Base-by-base conservation (phyloP, 306 rosid species). In the Fragaria vesca region DNA sequence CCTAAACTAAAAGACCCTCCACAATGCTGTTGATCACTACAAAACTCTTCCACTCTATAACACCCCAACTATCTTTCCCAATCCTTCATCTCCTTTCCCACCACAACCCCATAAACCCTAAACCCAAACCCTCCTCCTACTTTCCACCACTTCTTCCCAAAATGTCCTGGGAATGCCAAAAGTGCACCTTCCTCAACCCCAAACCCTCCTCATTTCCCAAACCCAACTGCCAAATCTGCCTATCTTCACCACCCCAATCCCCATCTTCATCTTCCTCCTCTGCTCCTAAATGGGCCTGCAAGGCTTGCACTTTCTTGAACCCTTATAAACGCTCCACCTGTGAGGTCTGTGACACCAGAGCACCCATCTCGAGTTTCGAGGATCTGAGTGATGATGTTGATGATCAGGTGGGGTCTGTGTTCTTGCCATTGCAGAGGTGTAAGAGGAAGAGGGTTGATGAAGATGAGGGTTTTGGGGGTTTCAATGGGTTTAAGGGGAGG, bases 301-400 rank as follows among this genome's bases (percentile, higher is more conserved):
- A 86, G 78, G 94, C 92, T 21, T 94, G 98, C 91, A 94, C 97
- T 54, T 89, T 94, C 75, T 76, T 92, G 68, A 94, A 94, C 90
- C 85, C 90, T 0, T 92, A 87, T 73, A 87, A 81, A 26, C 85
- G 69, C 76, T 42, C 93, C 12, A 77, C 78, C 48, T 92, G 97
- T 82, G 86, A 89, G 12, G 76, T 95, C 63, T 92, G 98, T 30
- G 87, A 68, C 68, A 84, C 96, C 13, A 89, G 97, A 68, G 87
- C 88, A 73, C 85, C 90, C 3, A 83, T 85, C 69, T 86, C 87
- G 10, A 80, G 81, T 75, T 77, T 89, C n/a, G 76, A 80, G 78
- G 93, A 92, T 74, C 85, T 89, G 78, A 83, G 42, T 16, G 88
- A 58, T 3, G 91, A 81, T 8, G 28, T 78, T 17, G 92, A 85